Percentiles rank a stretch among this genome's conserved stretches.
These are phyloP conservation scores for Salix brachista DNA, from an alignment of 345 rosid species.

Conservation along the genomic window DNA sequence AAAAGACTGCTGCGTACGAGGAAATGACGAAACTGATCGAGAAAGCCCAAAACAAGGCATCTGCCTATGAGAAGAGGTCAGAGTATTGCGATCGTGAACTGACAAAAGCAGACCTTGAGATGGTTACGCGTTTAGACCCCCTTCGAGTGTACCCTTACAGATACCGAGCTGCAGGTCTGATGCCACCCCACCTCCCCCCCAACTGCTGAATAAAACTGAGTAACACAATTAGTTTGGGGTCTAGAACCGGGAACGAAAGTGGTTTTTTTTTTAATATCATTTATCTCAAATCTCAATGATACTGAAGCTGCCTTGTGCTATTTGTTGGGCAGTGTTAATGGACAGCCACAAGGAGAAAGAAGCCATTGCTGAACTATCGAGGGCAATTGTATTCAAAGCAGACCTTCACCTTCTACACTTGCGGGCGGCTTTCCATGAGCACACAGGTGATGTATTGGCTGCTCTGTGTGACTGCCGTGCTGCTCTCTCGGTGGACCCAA, in stretches of 20 bases:
- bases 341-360: slow-evolving; percentile 80
- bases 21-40: slow-evolving; percentile 90
- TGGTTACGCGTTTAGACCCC: slow-evolving; percentile 87
- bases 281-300: background rate
- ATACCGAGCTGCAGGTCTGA: slow-evolving; percentile 93
- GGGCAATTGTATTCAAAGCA: slow-evolving; percentile 85
- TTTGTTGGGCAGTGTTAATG: slow-evolving; percentile 68
- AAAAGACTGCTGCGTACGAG: slow-evolving; percentile 68
- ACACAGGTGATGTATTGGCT: slow-evolving; percentile 55
- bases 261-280: background rate
- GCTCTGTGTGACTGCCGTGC: slow-evolving; percentile 91
- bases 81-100: slow-evolving; percentile 92
- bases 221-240: background rate
- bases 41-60: slow-evolving; percentile 83
- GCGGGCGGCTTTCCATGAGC: slow-evolving; percentile 93
- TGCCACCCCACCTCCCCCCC: background rate
- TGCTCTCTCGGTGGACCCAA: slow-evolving; percentile 90
- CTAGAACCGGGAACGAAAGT: background rate
- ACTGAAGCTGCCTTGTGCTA: background rate
- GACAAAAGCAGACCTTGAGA: slow-evolving; percentile 82
- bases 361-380: slow-evolving; percentile 81
- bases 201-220: no score
- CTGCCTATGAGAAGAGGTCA: slow-evolving; percentile 97
- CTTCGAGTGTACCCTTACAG: slow-evolving; percentile 95
- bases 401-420: slow-evolving; percentile 92